Conservation (phyloP, 768 basidiomycete genomes). For the Holtermanniella nyarrowii region DNA sequence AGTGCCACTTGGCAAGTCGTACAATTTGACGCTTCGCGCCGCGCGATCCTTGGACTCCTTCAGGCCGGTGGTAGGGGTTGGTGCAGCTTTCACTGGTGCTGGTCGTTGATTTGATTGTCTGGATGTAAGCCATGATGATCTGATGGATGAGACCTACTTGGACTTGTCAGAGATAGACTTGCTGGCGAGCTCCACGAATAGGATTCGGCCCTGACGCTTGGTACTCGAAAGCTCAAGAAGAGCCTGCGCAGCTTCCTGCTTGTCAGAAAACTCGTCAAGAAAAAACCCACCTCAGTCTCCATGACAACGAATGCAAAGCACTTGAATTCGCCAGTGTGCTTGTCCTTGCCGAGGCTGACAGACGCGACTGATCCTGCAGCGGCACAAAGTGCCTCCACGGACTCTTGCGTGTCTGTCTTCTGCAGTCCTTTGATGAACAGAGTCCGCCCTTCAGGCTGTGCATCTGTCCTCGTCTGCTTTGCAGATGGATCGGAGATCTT, state of each 20-base stretch:
- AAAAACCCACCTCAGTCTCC: conserved; percentile 56
- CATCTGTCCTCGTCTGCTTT: conserved; percentile 82
- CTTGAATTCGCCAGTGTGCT: conserved; percentile 53
- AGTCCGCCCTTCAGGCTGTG: conserved; percentile 69
- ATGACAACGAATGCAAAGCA: conserved; percentile 93
- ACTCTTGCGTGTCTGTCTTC: conserved; percentile 62
- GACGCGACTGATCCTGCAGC: conserved; percentile 56
- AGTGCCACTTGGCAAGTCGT: conserved; percentile 60
- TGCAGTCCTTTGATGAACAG: conserved; percentile 80
- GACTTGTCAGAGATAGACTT: background rate
- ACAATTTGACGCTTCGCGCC: conserved; percentile 64
- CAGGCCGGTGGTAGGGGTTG: background rate
- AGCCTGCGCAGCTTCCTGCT: background rate
- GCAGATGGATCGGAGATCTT: conserved; percentile 81
- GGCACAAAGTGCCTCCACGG: conserved; percentile 67
- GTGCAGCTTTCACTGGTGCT: background rate
- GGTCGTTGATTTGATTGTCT: background rate
- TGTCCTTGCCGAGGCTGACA: conserved; percentile 65
- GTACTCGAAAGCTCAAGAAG: background rate
- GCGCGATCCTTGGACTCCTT: conserved; percentile 10
- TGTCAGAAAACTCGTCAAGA: background rate
- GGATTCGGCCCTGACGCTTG: background rate
- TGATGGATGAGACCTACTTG: background rate
- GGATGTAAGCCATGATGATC: no score
- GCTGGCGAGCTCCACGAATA: background rate